Percentiles rank a stretch among this genome's conserved stretches.
These are phyloP conservation scores for Monosporozyma yasuniensis DNA, from an alignment of 805 yeast genomes.

Conservation along the genomic window DNA sequence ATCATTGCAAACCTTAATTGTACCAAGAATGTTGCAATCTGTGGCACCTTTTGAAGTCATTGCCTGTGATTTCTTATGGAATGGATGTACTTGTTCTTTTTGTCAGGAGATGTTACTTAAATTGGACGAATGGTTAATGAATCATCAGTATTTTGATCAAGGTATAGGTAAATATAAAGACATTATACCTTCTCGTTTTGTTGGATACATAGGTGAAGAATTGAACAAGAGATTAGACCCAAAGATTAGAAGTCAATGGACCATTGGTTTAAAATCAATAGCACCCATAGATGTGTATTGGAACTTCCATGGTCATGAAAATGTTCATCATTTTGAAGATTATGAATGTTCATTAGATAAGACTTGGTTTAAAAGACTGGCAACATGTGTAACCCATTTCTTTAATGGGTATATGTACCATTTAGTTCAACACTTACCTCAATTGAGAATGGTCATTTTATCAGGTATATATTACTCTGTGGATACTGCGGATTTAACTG, in stretches of 20 bases:
- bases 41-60: conserved; percentile 62
- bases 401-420: conserved; percentile 35
- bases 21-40: conserved; percentile 53
- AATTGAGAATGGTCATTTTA: conserved; percentile 28
- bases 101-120: conserved; percentile 43
- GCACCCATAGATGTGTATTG: conserved; percentile 34
- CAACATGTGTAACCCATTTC: conserved; percentile 40
- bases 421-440: conserved; percentile 30
- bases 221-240: conserved; percentile 30
- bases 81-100: conserved; percentile 59
- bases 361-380: conserved; percentile 32
- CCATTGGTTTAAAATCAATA: conserved; percentile 24
- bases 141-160: conserved; percentile 51
- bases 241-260: conserved; percentile 18
- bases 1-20: conserved; percentile 37
- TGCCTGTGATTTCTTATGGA: conserved; percentile 65
- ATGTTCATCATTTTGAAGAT: conserved; percentile 34
- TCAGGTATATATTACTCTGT: conserved; percentile 36
- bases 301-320: conserved; percentile 42
- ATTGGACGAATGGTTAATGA: conserved; percentile 53
- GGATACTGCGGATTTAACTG: neutral
- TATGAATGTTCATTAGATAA: conserved; percentile 38
- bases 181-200: conserved; percentile 48
- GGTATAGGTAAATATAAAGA: conserved; percentile 44
- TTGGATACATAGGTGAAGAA: conserved; percentile 43